Evolutionary conservation across 768 basidiomycete genomes (phyloP), one percentile per base, ranked within the genome.

Genomic region (Rhodotorula kratochvilovae): DNA sequence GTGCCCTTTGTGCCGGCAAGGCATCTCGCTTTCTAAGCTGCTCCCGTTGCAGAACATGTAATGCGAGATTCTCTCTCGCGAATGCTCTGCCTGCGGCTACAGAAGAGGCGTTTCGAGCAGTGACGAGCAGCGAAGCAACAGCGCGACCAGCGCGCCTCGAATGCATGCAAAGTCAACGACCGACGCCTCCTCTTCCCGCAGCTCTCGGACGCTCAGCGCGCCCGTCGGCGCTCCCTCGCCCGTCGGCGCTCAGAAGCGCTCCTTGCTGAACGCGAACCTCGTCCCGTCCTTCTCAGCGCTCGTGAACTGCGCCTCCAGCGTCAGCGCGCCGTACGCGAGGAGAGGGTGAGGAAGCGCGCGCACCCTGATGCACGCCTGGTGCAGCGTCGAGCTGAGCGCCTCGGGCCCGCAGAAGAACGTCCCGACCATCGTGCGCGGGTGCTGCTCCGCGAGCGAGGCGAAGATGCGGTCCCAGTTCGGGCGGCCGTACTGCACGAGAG

Each of bases 181-280:
- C 39, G 13, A 13, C 39, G 39, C 39, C 39, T 39, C 39, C 39
- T 13, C 39, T 39, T 7, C 39, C 39, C 39, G 6, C 39, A 39
- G n/a, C n/a, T n/a, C n/a, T n/a, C n/a, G n/a, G n/a, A n/a, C n/a
- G n/a, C n/a, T n/a, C n/a, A n/a, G n/a, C n/a, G n/a, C n/a, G n/a
- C n/a, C n/a, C n/a, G n/a, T 13, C 39, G 39, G 39, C 39, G 39
- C 16, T 35, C 19, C 29, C 15, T 29, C 11, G 31, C 53, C 31
- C n/a, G 17, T 35, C 1, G 15, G n/a, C 51, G 11, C 58, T 69
- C 60, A 70, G 39, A 74, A 68, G 59, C 70, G 67, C 42, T 74
- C 68, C 81, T 94, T 94, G 58, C 91, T 90, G 73, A 89, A 95
- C 85, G 90, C 90, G 85, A 94, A 95, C 64, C 89, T 83, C 2